Evolutionary conservation across 495 filamentous ascomycete species (phyloP).

Genomic region (Xylaria curta): DNA sequence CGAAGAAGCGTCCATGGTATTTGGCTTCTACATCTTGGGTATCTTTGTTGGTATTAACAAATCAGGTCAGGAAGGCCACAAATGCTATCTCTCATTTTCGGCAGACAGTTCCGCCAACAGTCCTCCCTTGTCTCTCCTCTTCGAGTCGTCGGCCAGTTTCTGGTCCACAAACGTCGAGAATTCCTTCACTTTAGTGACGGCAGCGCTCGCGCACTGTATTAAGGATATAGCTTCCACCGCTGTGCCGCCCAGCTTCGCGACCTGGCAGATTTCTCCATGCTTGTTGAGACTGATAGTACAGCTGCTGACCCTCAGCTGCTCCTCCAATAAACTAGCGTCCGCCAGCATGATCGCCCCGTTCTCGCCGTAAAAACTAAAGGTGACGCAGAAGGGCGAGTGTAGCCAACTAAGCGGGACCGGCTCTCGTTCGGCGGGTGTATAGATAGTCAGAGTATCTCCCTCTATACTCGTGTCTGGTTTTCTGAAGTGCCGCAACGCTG

Average conservation of each 20-base stretch:
- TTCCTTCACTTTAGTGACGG: slow-evolving; percentile 78
- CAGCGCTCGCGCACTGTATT: slow-evolving; percentile 70
- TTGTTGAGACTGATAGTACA: slow-evolving; percentile 86
- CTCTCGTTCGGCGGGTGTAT: slow-evolving; percentile 81
- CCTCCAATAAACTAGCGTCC: slow-evolving; percentile 83
- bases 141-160: slow-evolving; percentile 76
- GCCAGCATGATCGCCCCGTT: slow-evolving; percentile 65
- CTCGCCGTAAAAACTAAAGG: slow-evolving; percentile 80
- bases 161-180: slow-evolving; percentile 73
- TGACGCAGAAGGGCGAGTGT: slow-evolving; percentile 87
- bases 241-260: slow-evolving; percentile 84
- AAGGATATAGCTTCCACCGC: slow-evolving; percentile 78
- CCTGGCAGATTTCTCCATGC: slow-evolving; percentile 88
- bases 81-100: slow-evolving; percentile 72
- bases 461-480: slow-evolving; percentile 85
- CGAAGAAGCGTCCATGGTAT: slow-evolving; percentile 28
- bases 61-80: slow-evolving; percentile 31
- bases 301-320: slow-evolving; percentile 83
- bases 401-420: slow-evolving; percentile 88
- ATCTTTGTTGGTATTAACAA: slow-evolving; percentile 39
- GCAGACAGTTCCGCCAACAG: slow-evolving; percentile 80
- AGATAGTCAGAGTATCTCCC: slow-evolving; percentile 81
- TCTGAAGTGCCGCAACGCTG: slow-evolving; percentile 86
- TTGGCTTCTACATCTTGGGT: slow-evolving; percentile 36
- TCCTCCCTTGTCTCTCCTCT: slow-evolving; percentile 75